phyloP scores from a whole-genome alignment of 768 basidiomycete genomes.

The Tricholoma saponaceum region DNA sequence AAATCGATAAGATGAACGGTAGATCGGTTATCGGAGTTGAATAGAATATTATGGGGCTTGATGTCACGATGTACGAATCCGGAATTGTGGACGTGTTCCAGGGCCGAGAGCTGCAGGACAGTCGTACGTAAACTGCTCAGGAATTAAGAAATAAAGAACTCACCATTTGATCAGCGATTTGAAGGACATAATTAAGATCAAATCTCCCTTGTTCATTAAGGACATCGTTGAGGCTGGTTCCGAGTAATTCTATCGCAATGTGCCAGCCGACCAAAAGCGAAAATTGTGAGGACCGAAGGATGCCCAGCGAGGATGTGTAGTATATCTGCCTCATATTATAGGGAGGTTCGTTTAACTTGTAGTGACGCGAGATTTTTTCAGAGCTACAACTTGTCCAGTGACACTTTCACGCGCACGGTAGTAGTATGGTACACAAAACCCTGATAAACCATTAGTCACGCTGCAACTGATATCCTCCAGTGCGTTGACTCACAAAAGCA shows the following conservation, averaged over 20 bases:
- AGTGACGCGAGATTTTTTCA: conserved; percentile 2
- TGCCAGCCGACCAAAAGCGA: conserved; percentile 1
- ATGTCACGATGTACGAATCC: not conserved
- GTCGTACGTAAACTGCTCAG: not conserved
- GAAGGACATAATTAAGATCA: not conserved
- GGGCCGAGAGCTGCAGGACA: not conserved
- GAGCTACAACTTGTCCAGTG: not conserved
- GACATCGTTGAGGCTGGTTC: not conserved
- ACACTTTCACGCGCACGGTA: too few relatives aligned
- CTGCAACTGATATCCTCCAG: too few relatives aligned
- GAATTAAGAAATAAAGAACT: not conserved
- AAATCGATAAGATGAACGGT: not conserved
- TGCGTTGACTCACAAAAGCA: too few relatives aligned
- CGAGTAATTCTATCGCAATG: conserved; percentile 8
- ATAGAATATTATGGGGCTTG: not conserved
- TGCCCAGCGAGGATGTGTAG: not conserved
- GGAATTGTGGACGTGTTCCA: not conserved
- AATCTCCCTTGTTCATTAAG: not conserved
- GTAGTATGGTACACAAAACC: too few relatives aligned
- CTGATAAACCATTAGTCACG: too few relatives aligned
- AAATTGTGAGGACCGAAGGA: conserved; percentile 1
- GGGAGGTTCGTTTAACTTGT: not conserved
- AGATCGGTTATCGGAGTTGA: not conserved
- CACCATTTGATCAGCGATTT: not conserved
- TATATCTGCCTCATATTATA: conserved; percentile 1